Base-by-base conservation (phyloP, 1,139 yeast genomes). In the Pichia sp. region DNA sequence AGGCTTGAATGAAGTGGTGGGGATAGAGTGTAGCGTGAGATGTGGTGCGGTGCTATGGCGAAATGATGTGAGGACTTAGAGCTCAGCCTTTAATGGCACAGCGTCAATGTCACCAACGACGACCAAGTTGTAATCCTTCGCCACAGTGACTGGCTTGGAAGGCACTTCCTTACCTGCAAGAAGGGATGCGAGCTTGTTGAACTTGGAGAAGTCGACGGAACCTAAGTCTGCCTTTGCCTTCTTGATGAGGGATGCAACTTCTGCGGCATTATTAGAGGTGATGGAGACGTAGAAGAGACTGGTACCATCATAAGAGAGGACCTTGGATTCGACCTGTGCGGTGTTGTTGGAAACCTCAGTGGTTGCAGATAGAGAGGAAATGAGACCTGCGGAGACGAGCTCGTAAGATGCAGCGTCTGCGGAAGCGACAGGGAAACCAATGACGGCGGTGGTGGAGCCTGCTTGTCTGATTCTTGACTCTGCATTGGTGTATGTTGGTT, bases 31-130 rank as follows among this genome's bases (percentile, higher is more conserved):
- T n/a, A n/a, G n/a, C n/a, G n/a, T n/a, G n/a, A n/a, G n/a, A n/a
- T n/a, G n/a, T n/a, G n/a, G n/a, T n/a, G n/a, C n/a, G n/a, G n/a
- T n/a, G n/a, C n/a, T n/a, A n/a, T 14, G 8, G 6, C 6, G 16
- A 25, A 14, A 25, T 7, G 16, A 25, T 8, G 14, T 11, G 7
- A 7, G 13, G 18, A 31, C 12, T 62, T 76, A 85, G 64, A 91
- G 80, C 68, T 91, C 96, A 62, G 82, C 87, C 57, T 83, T 81
- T 65, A 71, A 84, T 57, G 98, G 97, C 64, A 91, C 77, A 51
- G 75, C 77, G 60, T 80, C 80, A 47, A 83, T 77, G 63, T 87
- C 81, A 66, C 99, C 99, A 49, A 86, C 80, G 48, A 93, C 96
- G 49, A 82, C 94, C 57, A 82, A 81, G 68, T 82, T 87, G 68